These are phyloP conservation scores for Diutina rugosa DNA, from an alignment of 1,139 yeast genomes.

Conservation along the genomic window DNA sequence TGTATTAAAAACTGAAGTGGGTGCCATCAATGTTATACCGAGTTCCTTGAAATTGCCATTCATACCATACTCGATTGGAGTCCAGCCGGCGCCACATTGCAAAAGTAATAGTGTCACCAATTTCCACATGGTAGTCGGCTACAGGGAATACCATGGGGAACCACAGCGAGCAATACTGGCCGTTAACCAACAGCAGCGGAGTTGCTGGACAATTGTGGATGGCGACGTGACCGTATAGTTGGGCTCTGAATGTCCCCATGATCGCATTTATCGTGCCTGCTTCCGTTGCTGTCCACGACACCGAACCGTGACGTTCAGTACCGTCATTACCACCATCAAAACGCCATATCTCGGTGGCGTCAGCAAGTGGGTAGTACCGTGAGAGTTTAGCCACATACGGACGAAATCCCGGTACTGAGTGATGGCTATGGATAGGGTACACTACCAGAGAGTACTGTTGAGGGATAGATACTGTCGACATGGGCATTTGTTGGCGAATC, in stretches of 20 bases:
- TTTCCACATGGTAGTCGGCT: conserved; percentile 26
- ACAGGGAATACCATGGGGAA: conserved; percentile 69
- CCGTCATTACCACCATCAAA: not conserved
- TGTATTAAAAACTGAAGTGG: not conserved
- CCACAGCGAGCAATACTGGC: conserved; percentile 31
- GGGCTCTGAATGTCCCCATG: conserved; percentile 63
- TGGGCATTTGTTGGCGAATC: conserved; percentile 21
- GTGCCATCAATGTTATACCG: not conserved
- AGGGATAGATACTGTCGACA: conserved; percentile 44
- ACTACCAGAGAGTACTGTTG: conserved; percentile 7
- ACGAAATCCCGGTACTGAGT: not conserved
- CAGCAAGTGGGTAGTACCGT: conserved; percentile 28
- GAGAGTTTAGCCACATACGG: conserved; percentile 54
- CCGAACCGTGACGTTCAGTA: not conserved
- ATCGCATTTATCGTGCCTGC: conserved; percentile 49
- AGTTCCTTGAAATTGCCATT: conserved; percentile 38
- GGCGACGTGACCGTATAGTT: conserved; percentile 41
- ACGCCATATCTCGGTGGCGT: conserved; percentile 22
- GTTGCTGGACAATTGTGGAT: conserved; percentile 14
- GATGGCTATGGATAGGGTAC: not conserved
- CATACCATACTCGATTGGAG: conserved; percentile 49
- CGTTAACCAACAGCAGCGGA: not conserved
- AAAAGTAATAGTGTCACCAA: conserved; percentile 8
- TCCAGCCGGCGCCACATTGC: conserved; percentile 22
- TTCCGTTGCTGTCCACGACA: not conserved